phyloP scores from a whole-genome alignment of 106 monocot genomes.

The Phalaenopsis aphrodite region DNA sequence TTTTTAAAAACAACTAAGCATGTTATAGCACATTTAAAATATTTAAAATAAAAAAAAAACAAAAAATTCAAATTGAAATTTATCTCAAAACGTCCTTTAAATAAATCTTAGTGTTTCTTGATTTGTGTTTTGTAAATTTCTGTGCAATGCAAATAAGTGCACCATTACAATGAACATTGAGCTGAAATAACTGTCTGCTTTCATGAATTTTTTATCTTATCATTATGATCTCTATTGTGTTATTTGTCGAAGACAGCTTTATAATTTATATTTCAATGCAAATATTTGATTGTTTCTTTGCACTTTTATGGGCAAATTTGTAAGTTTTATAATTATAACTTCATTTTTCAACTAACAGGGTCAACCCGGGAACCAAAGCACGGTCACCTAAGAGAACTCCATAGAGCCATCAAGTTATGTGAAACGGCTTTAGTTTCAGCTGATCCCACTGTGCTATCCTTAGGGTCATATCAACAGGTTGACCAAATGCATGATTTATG shows the following conservation, averaged over 20 bases:
- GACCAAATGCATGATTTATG: background rate
- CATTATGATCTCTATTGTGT: background rate
- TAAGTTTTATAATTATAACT: background rate
- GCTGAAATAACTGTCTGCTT: no score
- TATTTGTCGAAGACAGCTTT: background rate
- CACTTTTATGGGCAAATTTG: background rate
- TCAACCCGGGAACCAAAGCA: conserved; percentile 82
- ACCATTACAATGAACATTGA: no score
- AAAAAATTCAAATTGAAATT: no score
- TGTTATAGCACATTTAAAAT: no score
- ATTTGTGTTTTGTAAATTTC: background rate
- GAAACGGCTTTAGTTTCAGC: conserved; percentile 84
- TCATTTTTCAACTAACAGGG: conserved; percentile 36
- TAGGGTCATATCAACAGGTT: conserved; percentile 81
- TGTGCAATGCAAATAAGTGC: background rate
- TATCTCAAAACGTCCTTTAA: no score
- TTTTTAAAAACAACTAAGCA: no score
- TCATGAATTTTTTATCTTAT: no score
- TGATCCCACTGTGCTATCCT: conserved; percentile 61
- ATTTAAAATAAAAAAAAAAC: no score
- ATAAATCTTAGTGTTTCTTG: no score
- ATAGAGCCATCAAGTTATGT: conserved; percentile 82
- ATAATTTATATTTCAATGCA: background rate
- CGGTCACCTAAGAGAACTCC: conserved; percentile 85
- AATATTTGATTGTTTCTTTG: background rate